Evolutionary conservation across 2,329 filamentous ascomycete genomes (phyloP).

Genomic region (Botrytis squamosa): DNA sequence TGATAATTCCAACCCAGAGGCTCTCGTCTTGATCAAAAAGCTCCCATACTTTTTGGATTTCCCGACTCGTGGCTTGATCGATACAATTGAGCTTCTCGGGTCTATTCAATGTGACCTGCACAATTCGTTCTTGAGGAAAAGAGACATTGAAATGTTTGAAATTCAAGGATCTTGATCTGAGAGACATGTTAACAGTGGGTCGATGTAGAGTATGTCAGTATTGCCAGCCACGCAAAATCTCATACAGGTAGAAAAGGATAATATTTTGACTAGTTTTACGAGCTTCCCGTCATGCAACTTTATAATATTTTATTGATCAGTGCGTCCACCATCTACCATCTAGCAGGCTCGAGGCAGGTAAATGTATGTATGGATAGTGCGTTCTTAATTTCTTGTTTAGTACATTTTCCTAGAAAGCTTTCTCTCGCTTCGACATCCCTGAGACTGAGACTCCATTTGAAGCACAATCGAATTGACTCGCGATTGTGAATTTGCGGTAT

Average conservation of each 20-base stretch:
- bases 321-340: background rate
- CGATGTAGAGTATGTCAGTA: background rate
- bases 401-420: background rate
- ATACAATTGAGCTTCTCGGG: conserved; percentile 58
- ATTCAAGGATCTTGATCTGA: conserved; percentile 18
- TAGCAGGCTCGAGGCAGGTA: background rate
- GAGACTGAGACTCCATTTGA: background rate
- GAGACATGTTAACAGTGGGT: conserved; percentile 5
- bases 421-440: conserved; percentile 13
- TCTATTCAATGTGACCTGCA: conserved; percentile 59
- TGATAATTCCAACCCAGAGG: conserved; percentile 61
- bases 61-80: conserved; percentile 36
- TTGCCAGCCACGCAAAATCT: conserved; percentile 11
- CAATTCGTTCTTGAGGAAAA: conserved; percentile 53
- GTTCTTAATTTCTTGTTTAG: conserved; percentile 7
- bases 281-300: conserved; percentile 17
- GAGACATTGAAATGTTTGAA: conserved; percentile 39
- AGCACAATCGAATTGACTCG: background rate
- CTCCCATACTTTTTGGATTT: conserved; percentile 49
- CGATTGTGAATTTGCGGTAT: conserved; percentile 3
- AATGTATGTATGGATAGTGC: background rate
- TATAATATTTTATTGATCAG: conserved; percentile 15
- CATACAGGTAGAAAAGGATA: background rate
- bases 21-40: conserved; percentile 60
- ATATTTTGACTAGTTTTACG: conserved; percentile 9